These are phyloP conservation scores for Trichoderma koningiopsis DNA, from an alignment of 2,329 filamentous ascomycete species.

Conservation along the genomic window DNA sequence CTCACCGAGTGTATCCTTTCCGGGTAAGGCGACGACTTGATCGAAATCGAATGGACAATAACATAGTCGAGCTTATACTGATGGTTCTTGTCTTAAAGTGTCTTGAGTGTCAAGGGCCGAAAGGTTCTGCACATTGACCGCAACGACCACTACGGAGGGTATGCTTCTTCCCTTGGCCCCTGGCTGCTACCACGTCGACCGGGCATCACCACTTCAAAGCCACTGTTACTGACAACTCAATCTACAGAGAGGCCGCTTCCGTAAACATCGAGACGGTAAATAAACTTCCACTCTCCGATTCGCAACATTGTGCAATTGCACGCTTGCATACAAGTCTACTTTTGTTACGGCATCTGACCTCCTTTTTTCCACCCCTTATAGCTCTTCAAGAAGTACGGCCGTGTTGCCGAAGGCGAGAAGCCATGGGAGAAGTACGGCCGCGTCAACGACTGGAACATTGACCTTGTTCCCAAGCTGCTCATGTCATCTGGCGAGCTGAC, in stretches of 20 bases:
- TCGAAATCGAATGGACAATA: not conserved
- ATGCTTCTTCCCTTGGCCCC: slow-evolving; percentile 43
- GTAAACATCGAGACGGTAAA: slow-evolving; percentile 92
- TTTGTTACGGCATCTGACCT: slow-evolving; percentile 28
- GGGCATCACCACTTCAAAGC: not conserved
- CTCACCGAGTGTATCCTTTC: slow-evolving; percentile 99
- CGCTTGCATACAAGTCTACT: not conserved
- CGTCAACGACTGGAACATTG: slow-evolving; percentile 98
- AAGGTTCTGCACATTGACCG: slow-evolving; percentile 99
- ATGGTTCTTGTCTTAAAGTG: slow-evolving; percentile 48
- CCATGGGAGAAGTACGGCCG: slow-evolving; percentile 98
- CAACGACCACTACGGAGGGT: slow-evolving; percentile 98
- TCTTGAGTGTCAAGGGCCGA: slow-evolving; percentile 97
- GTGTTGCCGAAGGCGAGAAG: slow-evolving; percentile 75
- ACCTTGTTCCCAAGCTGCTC: slow-evolving; percentile 95
- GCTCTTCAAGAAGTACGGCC: slow-evolving; percentile 97
- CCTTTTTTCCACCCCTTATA: slow-evolving; percentile 41
- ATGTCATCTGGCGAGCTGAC: slow-evolving; percentile 99
- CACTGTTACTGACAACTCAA: slow-evolving; percentile 33
- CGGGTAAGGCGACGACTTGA: slow-evolving; percentile 62
- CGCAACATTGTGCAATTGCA: not conserved
- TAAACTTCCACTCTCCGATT: slow-evolving; percentile 46
- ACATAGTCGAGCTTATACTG: slow-evolving; percentile 37
- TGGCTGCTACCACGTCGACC: not conserved
- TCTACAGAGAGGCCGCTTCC: slow-evolving; percentile 78